phyloP scores from a whole-genome alignment of 495 filamentous ascomycete species.

The Penicillium chermesinum region DNA sequence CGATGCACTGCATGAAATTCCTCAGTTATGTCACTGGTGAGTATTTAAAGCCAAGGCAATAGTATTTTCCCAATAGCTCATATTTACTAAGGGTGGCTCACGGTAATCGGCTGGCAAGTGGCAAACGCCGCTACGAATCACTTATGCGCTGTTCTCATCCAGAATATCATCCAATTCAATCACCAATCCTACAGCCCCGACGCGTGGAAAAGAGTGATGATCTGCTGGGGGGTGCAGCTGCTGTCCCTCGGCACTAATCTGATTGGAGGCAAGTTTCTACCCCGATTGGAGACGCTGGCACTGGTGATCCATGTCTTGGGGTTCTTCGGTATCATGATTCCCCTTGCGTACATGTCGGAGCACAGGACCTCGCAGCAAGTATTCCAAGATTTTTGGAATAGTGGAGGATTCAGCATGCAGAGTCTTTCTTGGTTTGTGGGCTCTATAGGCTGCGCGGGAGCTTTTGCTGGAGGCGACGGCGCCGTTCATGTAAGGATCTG shows the following conservation, averaged over 20 bases:
- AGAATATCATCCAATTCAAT: conserved; percentile 26
- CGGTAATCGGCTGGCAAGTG: conserved; percentile 31
- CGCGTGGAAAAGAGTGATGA: conserved; percentile 38
- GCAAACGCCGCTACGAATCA: conserved; percentile 24
- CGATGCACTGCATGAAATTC: conserved; percentile 29
- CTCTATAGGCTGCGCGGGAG: conserved; percentile 25
- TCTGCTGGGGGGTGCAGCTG: conserved; percentile 28
- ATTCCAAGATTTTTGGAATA: conserved; percentile 32
- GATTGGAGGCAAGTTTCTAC: conserved; percentile 30
- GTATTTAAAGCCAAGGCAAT: not conserved
- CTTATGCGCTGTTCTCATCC: conserved; percentile 31
- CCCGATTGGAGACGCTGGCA: conserved; percentile 33
- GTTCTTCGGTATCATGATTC: conserved; percentile 46
- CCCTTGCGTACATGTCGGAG: conserved; percentile 22
- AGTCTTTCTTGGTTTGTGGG: conserved; percentile 34
- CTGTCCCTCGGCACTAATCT: conserved; percentile 26
- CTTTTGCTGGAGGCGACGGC: conserved; percentile 26
- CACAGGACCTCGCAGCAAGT: conserved; percentile 21
- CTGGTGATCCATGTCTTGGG: conserved; percentile 38
- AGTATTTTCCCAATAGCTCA: not conserved
- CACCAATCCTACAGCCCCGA: conserved; percentile 19
- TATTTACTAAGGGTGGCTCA: conserved; percentile 21
- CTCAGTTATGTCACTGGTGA: conserved; percentile 39
- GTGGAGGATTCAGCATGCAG: conserved; percentile 30
- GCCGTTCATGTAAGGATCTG: conserved; percentile 21